These are phyloP conservation scores for Coemansia brasiliensis DNA, from an alignment of 192 early-diverging fungal species.

Conservation along the genomic window DNA sequence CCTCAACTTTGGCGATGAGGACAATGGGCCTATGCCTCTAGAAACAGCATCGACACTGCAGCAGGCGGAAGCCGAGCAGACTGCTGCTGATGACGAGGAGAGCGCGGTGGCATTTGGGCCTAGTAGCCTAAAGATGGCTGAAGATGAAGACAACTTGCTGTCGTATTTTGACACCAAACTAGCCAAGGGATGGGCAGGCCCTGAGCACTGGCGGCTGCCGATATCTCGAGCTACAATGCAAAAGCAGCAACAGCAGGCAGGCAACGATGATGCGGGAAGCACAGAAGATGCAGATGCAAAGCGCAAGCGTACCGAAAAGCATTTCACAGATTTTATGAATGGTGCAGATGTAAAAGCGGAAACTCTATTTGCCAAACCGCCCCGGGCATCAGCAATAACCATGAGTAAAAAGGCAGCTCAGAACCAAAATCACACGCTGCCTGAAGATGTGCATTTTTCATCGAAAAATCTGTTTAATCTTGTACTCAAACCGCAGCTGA, in stretches of 20 bases:
- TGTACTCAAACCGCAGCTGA: constrained; percentile 55
- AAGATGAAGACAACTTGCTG: constrained; percentile 68
- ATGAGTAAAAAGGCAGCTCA: constrained; percentile 60
- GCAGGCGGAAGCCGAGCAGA: constrained; percentile 29
- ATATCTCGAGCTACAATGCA: constrained; percentile 48
- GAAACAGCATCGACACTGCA: constrained; percentile 40
- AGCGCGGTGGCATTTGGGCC: constrained; percentile 10
- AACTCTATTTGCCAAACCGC: constrained; percentile 69
- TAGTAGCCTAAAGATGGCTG: constrained; percentile 38
- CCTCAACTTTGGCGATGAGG: constrained; percentile 48
- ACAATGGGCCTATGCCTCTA: constrained; percentile 42
- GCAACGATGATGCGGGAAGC: constrained; percentile 16
- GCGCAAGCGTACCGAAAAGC: constrained; percentile 57
- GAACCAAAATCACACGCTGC: constrained; percentile 67
- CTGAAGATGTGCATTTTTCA: constrained; percentile 80
- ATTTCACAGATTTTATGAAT: constrained; percentile 64
- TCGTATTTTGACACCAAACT: constrained; percentile 87
- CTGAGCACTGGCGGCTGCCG: constrained; percentile 84
- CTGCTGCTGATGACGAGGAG: constrained; percentile 20
- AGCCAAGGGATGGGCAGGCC: constrained; percentile 87
- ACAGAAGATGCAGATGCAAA: constrained; percentile 42
- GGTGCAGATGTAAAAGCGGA: constrained; percentile 61
- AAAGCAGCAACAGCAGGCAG: constrained; percentile 27
- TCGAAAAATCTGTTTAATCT: constrained; percentile 65
- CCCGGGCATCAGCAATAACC: constrained; percentile 48